A percentile compares a stretch with the other conserved stretches of the same genome.
Evolutionary conservation across 1,284 basidiomycete species (phyloP).

Genomic region (Cystobasidium slooffiae): DNA sequence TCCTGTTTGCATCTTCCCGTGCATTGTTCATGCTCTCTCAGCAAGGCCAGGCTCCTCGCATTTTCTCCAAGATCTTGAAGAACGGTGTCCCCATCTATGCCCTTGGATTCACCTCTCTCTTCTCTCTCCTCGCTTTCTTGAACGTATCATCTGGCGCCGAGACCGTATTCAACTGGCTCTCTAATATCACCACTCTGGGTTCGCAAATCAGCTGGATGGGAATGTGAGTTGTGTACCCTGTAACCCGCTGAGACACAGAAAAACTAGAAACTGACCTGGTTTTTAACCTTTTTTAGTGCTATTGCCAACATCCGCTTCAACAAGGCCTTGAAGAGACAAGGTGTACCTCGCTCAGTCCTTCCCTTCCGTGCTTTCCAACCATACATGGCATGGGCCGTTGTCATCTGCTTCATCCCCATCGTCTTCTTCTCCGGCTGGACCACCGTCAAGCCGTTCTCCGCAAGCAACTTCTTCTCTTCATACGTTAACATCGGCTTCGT

Average conservation of each 20-base stretch:
- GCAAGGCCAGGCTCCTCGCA: constrained; percentile 60
- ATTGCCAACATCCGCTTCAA: constrained; percentile 55
- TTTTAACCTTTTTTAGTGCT: constrained; percentile 5
- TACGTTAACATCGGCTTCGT: constrained; percentile 78
- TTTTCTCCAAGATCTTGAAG: constrained; percentile 69
- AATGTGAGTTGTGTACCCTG: constrained; percentile 1
- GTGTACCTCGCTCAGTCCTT: constrained; percentile 48
- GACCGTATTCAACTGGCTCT: constrained; percentile 76
- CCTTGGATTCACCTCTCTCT: constrained; percentile 69
- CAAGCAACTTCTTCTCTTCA: constrained; percentile 63
- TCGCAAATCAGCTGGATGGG: constrained; percentile 70
- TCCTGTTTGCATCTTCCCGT: constrained; percentile 64
- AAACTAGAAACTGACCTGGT: not conserved
- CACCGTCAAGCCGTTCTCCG: constrained; percentile 19
- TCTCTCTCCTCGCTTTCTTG: constrained; percentile 70
- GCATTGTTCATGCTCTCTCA: constrained; percentile 62
- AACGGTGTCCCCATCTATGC: constrained; percentile 76
- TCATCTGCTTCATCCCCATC: constrained; percentile 47
- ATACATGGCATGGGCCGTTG: constrained; percentile 47
- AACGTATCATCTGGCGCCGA: constrained; percentile 60
- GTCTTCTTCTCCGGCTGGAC: constrained; percentile 48
- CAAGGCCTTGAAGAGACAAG: constrained; percentile 55
- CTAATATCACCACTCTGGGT: constrained; percentile 60
- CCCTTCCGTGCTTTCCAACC: constrained; percentile 56
- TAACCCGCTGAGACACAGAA: not conserved